phyloP scores from a whole-genome alignment of 805 yeast genomes.

The Lipomyces sp. region DNA sequence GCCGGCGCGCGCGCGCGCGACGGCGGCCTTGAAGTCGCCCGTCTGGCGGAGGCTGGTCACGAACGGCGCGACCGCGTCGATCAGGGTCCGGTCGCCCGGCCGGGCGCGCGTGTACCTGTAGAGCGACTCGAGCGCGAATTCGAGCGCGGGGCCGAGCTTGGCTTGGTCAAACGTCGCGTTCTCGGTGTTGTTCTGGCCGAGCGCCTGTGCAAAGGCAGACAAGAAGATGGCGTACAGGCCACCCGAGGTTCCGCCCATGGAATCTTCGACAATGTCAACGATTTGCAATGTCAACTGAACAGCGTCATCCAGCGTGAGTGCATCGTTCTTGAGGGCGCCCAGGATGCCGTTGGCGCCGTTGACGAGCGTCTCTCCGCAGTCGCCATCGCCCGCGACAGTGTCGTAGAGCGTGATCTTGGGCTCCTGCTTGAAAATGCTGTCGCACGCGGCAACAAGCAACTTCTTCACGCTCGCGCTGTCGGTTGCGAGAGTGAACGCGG shows the following conservation, averaged over 20 bases:
- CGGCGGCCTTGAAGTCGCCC: conserved; percentile 64
- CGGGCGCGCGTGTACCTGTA: conserved; percentile 86
- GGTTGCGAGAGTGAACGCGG: too few relatives aligned
- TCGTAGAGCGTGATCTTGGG: conserved; percentile 82
- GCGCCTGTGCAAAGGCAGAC: conserved; percentile 7
- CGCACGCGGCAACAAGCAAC: too few relatives aligned
- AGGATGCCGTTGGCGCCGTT: conserved; percentile 71
- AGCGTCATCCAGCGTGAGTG: neutral
- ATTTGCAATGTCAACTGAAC: conserved; percentile 41
- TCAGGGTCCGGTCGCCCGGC: conserved; percentile 78
- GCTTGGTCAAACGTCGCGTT: conserved; percentile 27
- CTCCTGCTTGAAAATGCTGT: conserved; percentile 43
- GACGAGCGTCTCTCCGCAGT: conserved; percentile 86
- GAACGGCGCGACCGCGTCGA: conserved; percentile 86
- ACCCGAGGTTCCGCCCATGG: conserved; percentile 96
- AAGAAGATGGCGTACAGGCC: conserved; percentile 77
- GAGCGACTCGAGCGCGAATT: conserved; percentile 63
- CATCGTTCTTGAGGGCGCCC: neutral
- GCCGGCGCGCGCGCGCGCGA: conserved; percentile 45
- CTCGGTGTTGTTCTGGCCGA: conserved; percentile 19
- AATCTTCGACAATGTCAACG: conserved; percentile 76
- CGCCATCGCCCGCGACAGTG: conserved; percentile 91
- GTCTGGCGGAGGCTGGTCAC: conserved; percentile 55
- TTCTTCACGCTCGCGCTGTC: too few relatives aligned
- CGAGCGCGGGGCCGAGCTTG: conserved; percentile 33